Evolutionary conservation across 768 basidiomycete species (phyloP), one percentile per base, ranked within the genome.

Genomic region (Termitomyces sp.): DNA sequence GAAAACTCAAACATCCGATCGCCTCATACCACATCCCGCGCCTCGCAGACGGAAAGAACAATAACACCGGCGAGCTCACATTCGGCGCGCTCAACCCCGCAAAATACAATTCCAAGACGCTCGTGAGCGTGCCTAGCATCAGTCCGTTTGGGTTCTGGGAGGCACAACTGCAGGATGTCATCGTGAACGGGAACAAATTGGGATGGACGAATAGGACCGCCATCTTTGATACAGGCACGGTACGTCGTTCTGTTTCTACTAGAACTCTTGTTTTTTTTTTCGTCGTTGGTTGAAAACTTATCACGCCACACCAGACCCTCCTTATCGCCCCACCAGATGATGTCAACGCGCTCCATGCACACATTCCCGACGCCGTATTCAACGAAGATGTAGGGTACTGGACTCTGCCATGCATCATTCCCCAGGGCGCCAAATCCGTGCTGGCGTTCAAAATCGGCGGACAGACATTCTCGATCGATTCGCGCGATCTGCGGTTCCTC

Each of bases 1-100:
- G 79, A 31, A 68, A 77, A 42, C 81, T 89, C 58, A 60, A 65
- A 11, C 66, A 75, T 3, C 76, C 83, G 1, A 82, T 89, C 59
- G 75, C 79, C 4, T 86, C 85, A n/a, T 88, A 77, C 76, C 86
- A 85, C 66, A 80, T 90, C 49, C 74, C 85, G 0, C 84, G 88
- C 52, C 64, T 85, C 33, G 70, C 52, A 6, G 82, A 85, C 60
- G 68, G 73, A 40, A 67, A 29, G 10, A 3, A 33, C 20, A 45
- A 67, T 46, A 73, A 79, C 52, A 75, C 83, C 51, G 86, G 85
- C 20, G 73, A 85, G 67, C 68, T 88, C 41, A 84, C 86, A 7
- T 78, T 88, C 53, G 86, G 87, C 36, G 84, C 77, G 6, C 72
- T 86, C 47, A 81, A 88, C 63, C 35, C 72, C 10, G 70, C 73